Percentiles rank a stretch among this genome's conserved stretches.
These are phyloP conservation scores for Alternaria arborescens DNA, from an alignment of 2,329 filamentous ascomycete species.

Conservation along the genomic window DNA sequence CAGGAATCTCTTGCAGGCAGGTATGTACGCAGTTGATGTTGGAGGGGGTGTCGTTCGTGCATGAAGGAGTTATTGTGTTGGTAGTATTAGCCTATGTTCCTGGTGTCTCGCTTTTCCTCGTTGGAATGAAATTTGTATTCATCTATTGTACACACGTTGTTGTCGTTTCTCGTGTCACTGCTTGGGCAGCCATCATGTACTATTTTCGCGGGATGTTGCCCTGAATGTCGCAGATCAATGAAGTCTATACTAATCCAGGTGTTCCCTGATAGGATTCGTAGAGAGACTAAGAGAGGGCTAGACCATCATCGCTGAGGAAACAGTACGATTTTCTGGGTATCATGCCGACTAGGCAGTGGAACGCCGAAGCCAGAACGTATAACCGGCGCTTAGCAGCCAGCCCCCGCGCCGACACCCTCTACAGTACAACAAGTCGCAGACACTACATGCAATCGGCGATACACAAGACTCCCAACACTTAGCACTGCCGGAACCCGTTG, in stretches of 20 bases:
- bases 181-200: neutral
- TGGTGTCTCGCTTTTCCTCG: neutral
- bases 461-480: neutral
- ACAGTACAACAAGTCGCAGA: neutral
- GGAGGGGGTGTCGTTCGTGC: neutral
- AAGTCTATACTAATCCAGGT: neutral
- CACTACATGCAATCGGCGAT: neutral
- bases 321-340: neutral
- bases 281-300: neutral
- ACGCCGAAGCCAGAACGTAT: neutral
- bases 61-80: neutral
- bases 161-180: too few relatives aligned
- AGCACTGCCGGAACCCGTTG: neutral
- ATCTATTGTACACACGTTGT: too few relatives aligned
- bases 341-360: neutral
- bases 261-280: neutral
- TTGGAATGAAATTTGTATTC: too few relatives aligned
- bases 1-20: neutral
- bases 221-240: neutral
- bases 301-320: neutral
- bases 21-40: neutral
- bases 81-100: neutral
- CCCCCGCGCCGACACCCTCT: neutral
- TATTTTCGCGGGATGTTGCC: neutral
- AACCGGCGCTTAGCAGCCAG: neutral